phyloP scores from a whole-genome alignment of 2,329 filamentous ascomycete genomes.

The Exophiala sp. region DNA sequence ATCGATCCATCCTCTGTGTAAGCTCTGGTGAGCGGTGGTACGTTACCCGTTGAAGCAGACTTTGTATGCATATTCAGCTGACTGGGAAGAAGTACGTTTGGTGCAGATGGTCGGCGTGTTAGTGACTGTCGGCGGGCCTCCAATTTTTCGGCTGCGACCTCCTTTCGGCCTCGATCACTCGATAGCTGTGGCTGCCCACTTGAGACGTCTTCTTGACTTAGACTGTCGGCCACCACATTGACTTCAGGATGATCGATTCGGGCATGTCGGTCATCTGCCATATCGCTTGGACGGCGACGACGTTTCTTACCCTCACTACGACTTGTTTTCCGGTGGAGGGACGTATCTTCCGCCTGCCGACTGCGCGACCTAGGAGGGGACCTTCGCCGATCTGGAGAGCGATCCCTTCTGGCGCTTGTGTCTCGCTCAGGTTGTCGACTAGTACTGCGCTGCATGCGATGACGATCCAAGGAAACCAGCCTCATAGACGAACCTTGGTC shows the following conservation, averaged over 20 bases:
- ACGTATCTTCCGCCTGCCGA: constrained; percentile 31
- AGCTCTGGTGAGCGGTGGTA: constrained; percentile 33
- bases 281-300: constrained; percentile 18
- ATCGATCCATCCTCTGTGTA: constrained; percentile 43
- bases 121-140: constrained; percentile 82
- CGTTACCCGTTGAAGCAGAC: constrained; percentile 32
- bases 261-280: constrained; percentile 13
- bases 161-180: constrained; percentile 63
- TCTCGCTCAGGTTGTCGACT: constrained; percentile 43
- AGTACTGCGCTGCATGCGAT: constrained; percentile 43
- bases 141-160: constrained; percentile 73
- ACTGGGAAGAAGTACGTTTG: constrained; percentile 69
- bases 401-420: constrained; percentile 40
- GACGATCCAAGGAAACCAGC: constrained; percentile 41
- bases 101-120: constrained; percentile 70
- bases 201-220: constrained; percentile 5
- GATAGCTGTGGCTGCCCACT: constrained; percentile 34
- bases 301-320: constrained; percentile 15
- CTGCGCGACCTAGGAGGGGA: constrained; percentile 34
- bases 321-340: constrained; percentile 14
- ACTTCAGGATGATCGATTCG: constrained; percentile 18
- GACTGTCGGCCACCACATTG: background rate
- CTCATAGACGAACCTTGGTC: constrained; percentile 58
- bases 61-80: constrained; percentile 40
- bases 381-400: constrained; percentile 43